phyloP scores from a whole-genome alignment of 2,329 filamentous ascomycete species.

The Colletotrichum eleusines region DNA sequence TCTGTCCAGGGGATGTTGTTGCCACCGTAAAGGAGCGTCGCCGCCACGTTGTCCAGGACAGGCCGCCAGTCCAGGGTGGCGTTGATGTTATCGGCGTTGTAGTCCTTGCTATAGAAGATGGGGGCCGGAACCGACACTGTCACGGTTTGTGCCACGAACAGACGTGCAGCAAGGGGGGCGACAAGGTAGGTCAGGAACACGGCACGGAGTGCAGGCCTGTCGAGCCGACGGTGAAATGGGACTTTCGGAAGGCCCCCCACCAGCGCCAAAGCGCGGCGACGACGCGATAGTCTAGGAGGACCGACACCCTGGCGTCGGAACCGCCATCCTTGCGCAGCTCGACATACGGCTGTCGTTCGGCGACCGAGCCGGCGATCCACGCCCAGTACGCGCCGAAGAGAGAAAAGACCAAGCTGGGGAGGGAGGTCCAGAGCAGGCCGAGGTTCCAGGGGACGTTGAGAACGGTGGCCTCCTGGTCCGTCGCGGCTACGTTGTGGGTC shows the following conservation, averaged over 20 bases:
- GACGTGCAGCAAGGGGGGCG: slow-evolving; percentile 11
- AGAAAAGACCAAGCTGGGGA: slow-evolving; percentile 13
- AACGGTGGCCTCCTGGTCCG: background rate
- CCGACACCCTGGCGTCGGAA: background rate
- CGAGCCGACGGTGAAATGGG: slow-evolving; percentile 11
- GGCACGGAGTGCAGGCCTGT: background rate
- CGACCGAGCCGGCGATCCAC: slow-evolving; percentile 11
- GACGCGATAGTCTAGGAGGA: slow-evolving; percentile 24
- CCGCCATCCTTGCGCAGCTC: slow-evolving; percentile 15
- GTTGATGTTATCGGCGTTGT: background rate
- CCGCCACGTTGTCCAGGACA: slow-evolving; percentile 6
- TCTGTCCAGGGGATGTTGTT: slow-evolving; percentile 16
- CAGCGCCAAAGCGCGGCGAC: slow-evolving; percentile 16
- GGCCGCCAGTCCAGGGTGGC: slow-evolving; percentile 25
- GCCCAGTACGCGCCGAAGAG: slow-evolving; percentile 23
- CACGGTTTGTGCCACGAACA: slow-evolving; percentile 15
- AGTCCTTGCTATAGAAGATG: background rate
- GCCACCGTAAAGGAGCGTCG: slow-evolving; percentile 10
- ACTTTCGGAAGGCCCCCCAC: slow-evolving; percentile 9
- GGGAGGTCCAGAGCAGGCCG: slow-evolving; percentile 10
- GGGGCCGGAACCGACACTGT: background rate
- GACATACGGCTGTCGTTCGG: slow-evolving; percentile 19
- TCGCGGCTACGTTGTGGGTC: background rate
- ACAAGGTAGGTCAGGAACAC: slow-evolving; percentile 10
- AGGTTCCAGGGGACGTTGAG: slow-evolving; percentile 5